Evolutionary conservation across 2,329 filamentous ascomycete genomes (phyloP).

Genomic region (Hawksworthiomyces lignivorus): DNA sequence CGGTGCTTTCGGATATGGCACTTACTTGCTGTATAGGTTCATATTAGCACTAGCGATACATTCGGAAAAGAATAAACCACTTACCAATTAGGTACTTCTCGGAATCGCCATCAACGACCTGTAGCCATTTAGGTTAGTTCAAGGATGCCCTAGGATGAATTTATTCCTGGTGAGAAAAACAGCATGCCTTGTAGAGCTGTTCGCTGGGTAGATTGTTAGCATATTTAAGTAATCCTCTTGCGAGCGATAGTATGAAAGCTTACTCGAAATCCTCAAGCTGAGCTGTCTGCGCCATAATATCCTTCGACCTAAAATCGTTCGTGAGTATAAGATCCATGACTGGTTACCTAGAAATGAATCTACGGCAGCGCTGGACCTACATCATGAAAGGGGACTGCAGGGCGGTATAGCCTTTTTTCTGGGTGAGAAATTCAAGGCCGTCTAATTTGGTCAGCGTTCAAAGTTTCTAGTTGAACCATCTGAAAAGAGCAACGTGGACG

Average conservation of each 20-base stretch:
- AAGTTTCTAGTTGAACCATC: no score
- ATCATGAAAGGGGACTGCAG: conserved; percentile 91
- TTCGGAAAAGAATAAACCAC: background rate
- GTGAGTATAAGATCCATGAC: no score
- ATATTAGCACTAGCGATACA: no score
- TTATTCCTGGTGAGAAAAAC: no score
- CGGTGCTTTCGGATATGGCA: background rate
- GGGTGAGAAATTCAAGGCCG: conserved; percentile 78
- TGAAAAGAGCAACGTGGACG: no score
- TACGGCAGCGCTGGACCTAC: conserved; percentile 26
- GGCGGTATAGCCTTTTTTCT: conserved; percentile 66
- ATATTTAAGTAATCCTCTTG: no score
- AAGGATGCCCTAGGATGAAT: no score
- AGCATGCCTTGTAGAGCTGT: conserved; percentile 72
- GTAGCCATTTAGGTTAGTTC: no score
- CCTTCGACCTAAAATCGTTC: conserved; percentile 52
- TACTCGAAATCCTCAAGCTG: conserved; percentile 89
- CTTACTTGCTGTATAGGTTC: conserved; percentile 15
- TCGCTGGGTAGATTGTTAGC: conserved; percentile 43
- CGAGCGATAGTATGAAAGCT: background rate
- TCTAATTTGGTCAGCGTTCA: conserved; percentile 28
- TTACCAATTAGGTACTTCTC: conserved; percentile 74
- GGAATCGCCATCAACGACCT: conserved; percentile 73
- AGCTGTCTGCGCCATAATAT: conserved; percentile 96
- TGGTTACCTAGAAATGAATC: no score